Conservation (phyloP, 1,284 basidiomycete genomes). For the Malassezia psittaci region DNA sequence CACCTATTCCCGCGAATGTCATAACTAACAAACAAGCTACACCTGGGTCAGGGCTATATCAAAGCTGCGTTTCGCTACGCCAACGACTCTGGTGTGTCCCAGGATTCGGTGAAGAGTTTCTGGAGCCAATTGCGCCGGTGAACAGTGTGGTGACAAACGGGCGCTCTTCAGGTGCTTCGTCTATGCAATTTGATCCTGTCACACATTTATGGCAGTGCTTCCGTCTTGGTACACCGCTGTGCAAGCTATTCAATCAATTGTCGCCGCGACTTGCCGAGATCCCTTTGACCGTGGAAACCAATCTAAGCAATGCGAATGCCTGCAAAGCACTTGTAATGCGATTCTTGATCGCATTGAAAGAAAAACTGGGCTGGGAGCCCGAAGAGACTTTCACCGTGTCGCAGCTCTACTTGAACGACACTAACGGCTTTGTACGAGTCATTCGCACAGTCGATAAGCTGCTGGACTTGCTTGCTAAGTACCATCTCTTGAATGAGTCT, state of each 20-base stretch:
- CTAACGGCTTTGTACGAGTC: conserved; percentile 86
- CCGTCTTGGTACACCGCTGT: conserved; percentile 81
- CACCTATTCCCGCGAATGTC: conserved; percentile 36
- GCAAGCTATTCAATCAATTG: conserved; percentile 86
- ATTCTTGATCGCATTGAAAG: conserved; percentile 54
- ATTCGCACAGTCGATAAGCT: conserved; percentile 82
- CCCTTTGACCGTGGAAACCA: conserved; percentile 52
- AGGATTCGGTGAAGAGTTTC: conserved; percentile 41
- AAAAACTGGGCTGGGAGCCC: conserved; percentile 50
- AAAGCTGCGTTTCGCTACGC: conserved; percentile 47
- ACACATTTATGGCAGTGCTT: conserved; percentile 88
- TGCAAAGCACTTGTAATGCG: conserved; percentile 54
- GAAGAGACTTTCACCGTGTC: conserved; percentile 58
- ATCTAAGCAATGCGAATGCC: conserved; percentile 62
- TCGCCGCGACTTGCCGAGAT: conserved; percentile 55
- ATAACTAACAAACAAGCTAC: conserved; percentile 31
- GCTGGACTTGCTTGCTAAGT: conserved; percentile 66
- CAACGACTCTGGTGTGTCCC: conserved; percentile 49
- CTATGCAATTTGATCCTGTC: conserved; percentile 53
- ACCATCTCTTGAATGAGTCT: conserved; percentile 58
- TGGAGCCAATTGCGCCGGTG: conserved; percentile 16
- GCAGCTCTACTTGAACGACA: conserved; percentile 69
- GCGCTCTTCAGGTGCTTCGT: conserved; percentile 16
- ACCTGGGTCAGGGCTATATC: conserved; percentile 46
- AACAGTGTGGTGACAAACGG: conserved; percentile 10